These are phyloP conservation scores for Hericium rajendrae DNA, from an alignment of 768 basidiomycete genomes.

Conservation along the genomic window DNA sequence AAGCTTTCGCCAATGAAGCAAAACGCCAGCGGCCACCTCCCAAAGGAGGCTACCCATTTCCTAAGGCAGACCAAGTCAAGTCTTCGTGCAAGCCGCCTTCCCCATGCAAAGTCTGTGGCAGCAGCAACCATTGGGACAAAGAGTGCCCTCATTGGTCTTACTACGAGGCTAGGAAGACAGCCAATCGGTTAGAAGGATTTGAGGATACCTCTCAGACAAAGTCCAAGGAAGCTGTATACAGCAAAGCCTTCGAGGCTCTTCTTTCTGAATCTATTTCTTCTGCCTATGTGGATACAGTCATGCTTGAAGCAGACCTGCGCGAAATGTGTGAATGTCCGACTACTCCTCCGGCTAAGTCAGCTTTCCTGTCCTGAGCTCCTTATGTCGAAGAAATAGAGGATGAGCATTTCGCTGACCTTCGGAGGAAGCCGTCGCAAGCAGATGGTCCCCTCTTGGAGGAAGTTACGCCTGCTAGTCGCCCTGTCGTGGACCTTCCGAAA, in stretches of 20 bases:
- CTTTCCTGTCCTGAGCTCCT: too few relatives aligned
- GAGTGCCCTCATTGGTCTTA: too few relatives aligned
- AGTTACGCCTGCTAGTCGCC: background rate
- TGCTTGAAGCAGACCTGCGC: background rate
- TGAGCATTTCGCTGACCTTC: background rate
- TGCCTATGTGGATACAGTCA: background rate
- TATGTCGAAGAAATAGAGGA: too few relatives aligned
- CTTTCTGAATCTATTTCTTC: background rate
- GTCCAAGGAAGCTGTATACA: slow-evolving; percentile 11
- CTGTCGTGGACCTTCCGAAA: background rate
- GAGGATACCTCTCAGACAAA: background rate
- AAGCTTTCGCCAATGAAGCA: too few relatives aligned
- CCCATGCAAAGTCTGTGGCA: slow-evolving; percentile 18
- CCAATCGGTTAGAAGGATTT: too few relatives aligned
- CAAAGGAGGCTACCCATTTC: background rate
- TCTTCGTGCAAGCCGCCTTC: background rate
- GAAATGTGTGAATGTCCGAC: background rate
- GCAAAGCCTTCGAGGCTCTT: background rate
- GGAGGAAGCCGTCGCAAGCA: background rate
- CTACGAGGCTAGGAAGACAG: too few relatives aligned
- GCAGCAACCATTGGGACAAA: too few relatives aligned
- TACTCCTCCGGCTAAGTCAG: background rate
- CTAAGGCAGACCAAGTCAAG: background rate
- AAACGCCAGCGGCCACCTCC: background rate
- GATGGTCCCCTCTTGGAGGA: background rate